phyloP scores from a whole-genome alignment of 2,329 filamentous ascomycete genomes.

The Fusarium hostae region DNA sequence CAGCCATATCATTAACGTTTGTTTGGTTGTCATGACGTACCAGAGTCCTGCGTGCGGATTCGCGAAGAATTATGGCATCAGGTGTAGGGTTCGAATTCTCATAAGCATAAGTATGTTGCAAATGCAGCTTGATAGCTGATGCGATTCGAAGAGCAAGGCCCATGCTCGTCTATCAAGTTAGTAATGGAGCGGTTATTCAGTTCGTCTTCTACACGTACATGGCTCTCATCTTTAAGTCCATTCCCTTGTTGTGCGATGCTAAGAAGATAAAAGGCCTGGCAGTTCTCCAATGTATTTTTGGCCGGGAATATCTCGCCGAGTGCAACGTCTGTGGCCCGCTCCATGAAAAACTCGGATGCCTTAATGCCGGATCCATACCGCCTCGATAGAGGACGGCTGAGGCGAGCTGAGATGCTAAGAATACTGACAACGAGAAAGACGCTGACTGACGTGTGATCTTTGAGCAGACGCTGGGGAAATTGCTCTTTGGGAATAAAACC shows the following conservation, averaged over 20 bases:
- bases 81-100: slow-evolving; percentile 53
- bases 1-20: neutral
- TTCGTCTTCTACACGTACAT: slow-evolving; percentile 53
- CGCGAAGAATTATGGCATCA: slow-evolving; percentile 60
- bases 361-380: slow-evolving; percentile 62
- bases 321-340: slow-evolving; percentile 60
- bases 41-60: slow-evolving; percentile 67
- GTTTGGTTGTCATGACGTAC: slow-evolving; percentile 49
- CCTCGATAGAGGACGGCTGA: slow-evolving; percentile 60
- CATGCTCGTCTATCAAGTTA: slow-evolving; percentile 60
- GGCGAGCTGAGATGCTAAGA: slow-evolving; percentile 66
- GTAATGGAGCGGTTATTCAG: neutral
- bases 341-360: slow-evolving; percentile 65
- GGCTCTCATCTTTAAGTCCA: slow-evolving; percentile 63
- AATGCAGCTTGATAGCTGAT: slow-evolving; percentile 63
- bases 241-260: slow-evolving; percentile 69
- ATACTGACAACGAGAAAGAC: slow-evolving; percentile 66
- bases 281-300: slow-evolving; percentile 62
- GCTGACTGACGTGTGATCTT: slow-evolving; percentile 60
- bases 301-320: slow-evolving; percentile 60
- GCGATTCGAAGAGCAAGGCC: slow-evolving; percentile 68
- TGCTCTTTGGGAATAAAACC: slow-evolving; percentile 67
- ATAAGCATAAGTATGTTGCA: slow-evolving; percentile 63
- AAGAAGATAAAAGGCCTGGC: slow-evolving; percentile 68
- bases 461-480: slow-evolving; percentile 60